phyloP scores from a whole-genome alignment of 345 rosid species.

The Excoecaria agallocha region DNA sequence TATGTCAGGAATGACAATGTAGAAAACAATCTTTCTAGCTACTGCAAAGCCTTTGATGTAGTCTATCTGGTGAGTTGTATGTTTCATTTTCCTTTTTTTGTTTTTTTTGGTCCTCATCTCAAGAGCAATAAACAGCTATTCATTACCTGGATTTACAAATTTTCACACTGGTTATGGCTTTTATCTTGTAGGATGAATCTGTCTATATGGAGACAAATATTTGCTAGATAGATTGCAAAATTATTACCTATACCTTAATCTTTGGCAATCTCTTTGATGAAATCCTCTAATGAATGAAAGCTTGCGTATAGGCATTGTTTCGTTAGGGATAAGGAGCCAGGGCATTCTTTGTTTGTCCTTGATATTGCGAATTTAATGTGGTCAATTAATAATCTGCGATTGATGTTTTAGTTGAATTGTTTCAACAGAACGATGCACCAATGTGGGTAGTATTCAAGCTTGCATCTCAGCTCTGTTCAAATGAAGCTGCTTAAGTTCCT shows the following conservation, averaged over 20 bases:
- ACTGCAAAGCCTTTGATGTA: constrained; percentile 67
- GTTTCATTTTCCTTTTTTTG: too few species aligned
- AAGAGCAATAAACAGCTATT: background rate
- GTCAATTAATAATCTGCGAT: background rate
- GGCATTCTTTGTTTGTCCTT: background rate
- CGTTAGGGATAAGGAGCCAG: background rate
- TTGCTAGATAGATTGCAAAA: background rate
- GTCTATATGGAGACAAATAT: background rate
- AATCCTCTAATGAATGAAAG: background rate
- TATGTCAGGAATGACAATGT: too few species aligned
- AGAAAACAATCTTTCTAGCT: constrained; percentile 54
- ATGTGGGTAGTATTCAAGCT: constrained; percentile 70
- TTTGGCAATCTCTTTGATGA: too few species aligned
- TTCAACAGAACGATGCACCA: constrained; percentile 68
- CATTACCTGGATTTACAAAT: background rate
- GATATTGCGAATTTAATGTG: background rate
- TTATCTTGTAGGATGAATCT: background rate
- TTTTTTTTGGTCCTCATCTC: background rate
- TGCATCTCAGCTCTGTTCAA: constrained; percentile 50
- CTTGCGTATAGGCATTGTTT: background rate
- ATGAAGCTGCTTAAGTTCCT: constrained; percentile 28
- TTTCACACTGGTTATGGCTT: background rate
- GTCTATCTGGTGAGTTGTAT: constrained; percentile 61
- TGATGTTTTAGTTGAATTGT: background rate
- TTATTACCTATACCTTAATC: background rate